Base-by-base conservation (phyloP, 2,329 filamentous ascomycete species). In the Colletotrichum sp. region DNA sequence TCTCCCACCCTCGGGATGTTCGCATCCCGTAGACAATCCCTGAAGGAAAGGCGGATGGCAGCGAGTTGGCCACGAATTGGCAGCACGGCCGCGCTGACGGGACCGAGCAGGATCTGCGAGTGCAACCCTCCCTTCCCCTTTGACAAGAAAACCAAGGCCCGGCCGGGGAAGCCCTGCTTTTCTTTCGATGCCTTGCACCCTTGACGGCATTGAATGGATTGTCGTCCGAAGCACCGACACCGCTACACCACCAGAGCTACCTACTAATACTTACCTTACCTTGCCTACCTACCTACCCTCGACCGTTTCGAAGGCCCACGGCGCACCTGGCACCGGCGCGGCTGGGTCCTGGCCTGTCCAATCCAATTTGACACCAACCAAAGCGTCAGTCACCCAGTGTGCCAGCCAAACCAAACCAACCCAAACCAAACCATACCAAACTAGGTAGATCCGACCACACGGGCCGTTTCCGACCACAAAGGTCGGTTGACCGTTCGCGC, bases 41-140 rank as follows among this genome's bases (percentile, higher is more conserved):
- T 71, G 67, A 55, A 64, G 14, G 30, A 28, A n/a, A 62, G 36
- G 58, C 65, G 26, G 67, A 71, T 59, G 67, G 71, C 52, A 74
- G 67, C 71, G 67, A 71, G 61, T 48, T 71, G 52, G 67, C 59
- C 64, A 58, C 71, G 71, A 70, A 63, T 56, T 69, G 43, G 65
- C 56, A 73, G 36, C 62, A 21, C 59, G 68, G 62, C 69, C 73
- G 61, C 72, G 69, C 69, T 73, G 73, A 68, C 28, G 73, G 68
- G 61, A 74, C 58, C 21, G 48, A 59, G 43, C 48, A 71, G 71
- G 71, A 74, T 74, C 71, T 71, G 48, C 67, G 48, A 43, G 38
- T 43, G 38, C 38, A 43, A 43, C 38, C 38, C 38, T 43, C 16
- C 36, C 36, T 18, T 24, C 65, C 56, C 58, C 21, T 63, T 48